Base-by-base conservation (phyloP, 2,329 filamentous ascomycete species). In the Phoma sp. region DNA sequence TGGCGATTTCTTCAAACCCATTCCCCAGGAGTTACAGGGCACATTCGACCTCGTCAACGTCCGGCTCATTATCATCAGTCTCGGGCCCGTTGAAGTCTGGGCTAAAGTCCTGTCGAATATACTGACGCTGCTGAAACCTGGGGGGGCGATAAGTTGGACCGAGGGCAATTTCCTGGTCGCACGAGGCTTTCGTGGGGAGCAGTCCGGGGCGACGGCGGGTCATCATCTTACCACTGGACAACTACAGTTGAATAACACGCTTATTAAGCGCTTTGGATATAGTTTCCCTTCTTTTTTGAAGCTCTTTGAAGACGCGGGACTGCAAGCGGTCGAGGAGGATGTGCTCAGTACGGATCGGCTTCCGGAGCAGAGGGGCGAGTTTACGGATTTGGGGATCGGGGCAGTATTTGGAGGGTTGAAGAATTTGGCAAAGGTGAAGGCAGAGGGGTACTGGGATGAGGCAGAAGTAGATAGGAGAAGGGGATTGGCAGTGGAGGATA, bases 21-120 rank as follows among this genome's bases (percentile, higher is more conserved):
- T 71, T 12, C 69, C 69, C 0, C 37, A 56, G 4, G 61, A 66
- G 1, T 42, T 71, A 3, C 60, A 52, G 5, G 68, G 68, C 18
- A 57, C 57, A 23, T 73, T 65, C 49, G 69, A 73, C 42, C 42
- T 71, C 2, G 57, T 73, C n/a, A 69, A 71, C 47, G 57, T 70
- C n/a, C 62, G 68, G 0, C 54, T 73, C 4, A 65, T 71, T 21
- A 61, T 69, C 47, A 65, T 72, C 50, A 57, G 61, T 21, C 62
- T 73, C 52, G 67, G 68, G 18, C 42, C 53, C 6, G 14, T 47
- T 0, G 55, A 42, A 10, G 60, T 66, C 14, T 73, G 68, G 68
- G 51, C 59, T 11, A 23, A 37, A 0, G 66, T 67, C 0, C 60
- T 72, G 0, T 33, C 20, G 2, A 70, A 73, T 34, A 40, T 72